phyloP scores from a whole-genome alignment of 2,329 filamentous ascomycete genomes.

The Plectosphaerella plurivora region DNA sequence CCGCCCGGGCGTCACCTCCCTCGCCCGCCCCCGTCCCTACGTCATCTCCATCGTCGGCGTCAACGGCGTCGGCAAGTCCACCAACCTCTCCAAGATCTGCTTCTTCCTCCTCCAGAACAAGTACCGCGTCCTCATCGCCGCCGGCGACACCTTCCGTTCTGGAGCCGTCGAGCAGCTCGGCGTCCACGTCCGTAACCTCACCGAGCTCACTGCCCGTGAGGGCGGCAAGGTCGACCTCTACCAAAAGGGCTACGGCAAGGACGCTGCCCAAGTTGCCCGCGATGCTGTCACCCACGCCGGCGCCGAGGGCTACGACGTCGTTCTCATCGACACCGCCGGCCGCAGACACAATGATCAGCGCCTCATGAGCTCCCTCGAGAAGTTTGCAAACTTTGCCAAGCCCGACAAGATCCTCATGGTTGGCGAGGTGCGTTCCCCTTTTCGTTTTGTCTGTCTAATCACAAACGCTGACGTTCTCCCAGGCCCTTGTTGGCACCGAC shows the following conservation, averaged over 20 bases:
- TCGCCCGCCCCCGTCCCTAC: slow-evolving; percentile 71
- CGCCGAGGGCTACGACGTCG: slow-evolving; percentile 78
- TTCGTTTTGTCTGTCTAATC: neutral
- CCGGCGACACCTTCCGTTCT: slow-evolving; percentile 94
- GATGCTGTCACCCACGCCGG: slow-evolving; percentile 83
- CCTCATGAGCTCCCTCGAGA: slow-evolving; percentile 94
- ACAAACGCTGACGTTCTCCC: neutral
- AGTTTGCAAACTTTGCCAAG: slow-evolving; percentile 92
- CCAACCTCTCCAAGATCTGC: slow-evolving; percentile 95
- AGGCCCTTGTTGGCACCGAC: slow-evolving; percentile 90
- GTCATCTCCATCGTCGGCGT: slow-evolving; percentile 98
- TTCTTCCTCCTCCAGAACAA: slow-evolving; percentile 98
- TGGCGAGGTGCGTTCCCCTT: slow-evolving; percentile 37
- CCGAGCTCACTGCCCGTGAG: slow-evolving; percentile 81
- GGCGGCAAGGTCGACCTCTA: slow-evolving; percentile 85
- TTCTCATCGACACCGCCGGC: slow-evolving; percentile 94
- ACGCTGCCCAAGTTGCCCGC: slow-evolving; percentile 90
- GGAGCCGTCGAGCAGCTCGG: slow-evolving; percentile 95
- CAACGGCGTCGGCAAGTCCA: slow-evolving; percentile 97
- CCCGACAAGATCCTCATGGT: slow-evolving; percentile 99
- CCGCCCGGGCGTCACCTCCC: slow-evolving; percentile 58
- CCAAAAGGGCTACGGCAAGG: slow-evolving; percentile 96
- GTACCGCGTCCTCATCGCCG: slow-evolving; percentile 89
- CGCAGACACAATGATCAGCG: slow-evolving; percentile 92
- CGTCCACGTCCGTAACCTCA: slow-evolving; percentile 90